Percentiles rank a stretch among this genome's conserved stretches.
Conservation (phyloP, 495 filamentous ascomycete species). For the Physcia stellaris region DNA sequence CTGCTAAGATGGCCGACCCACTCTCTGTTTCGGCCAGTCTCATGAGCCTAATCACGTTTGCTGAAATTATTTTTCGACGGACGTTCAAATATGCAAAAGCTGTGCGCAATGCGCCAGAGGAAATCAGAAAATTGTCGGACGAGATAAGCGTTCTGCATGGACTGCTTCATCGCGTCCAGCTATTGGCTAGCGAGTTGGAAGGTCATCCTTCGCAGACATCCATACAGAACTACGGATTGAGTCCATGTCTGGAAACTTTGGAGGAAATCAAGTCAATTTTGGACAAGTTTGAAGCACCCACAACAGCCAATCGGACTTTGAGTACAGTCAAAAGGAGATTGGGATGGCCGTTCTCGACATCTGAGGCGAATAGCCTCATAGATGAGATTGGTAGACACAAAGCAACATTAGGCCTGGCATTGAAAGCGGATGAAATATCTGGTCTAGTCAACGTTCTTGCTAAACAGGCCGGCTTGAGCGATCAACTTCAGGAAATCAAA, state of each 20-base stretch:
- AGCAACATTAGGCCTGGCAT: slow-evolving; percentile 17
- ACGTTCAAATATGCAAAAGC: slow-evolving; percentile 19
- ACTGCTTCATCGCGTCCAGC: slow-evolving; percentile 18
- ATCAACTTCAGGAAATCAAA: too few species aligned
- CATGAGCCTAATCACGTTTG: slow-evolving; percentile 22
- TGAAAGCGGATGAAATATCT: slow-evolving; percentile 17
- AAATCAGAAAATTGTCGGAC: slow-evolving; percentile 8
- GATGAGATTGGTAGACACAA: slow-evolving; percentile 19
- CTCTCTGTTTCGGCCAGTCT: slow-evolving; percentile 23
- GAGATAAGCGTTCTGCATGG: slow-evolving; percentile 17
- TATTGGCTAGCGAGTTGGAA: slow-evolving; percentile 16
- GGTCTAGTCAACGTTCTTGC: slow-evolving; percentile 10
- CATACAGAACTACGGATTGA: slow-evolving; percentile 12
- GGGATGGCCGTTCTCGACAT: slow-evolving; percentile 15
- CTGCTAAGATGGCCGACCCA: slow-evolving; percentile 24
- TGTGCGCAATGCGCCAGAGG: slow-evolving; percentile 18
- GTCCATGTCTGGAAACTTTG: slow-evolving; percentile 13
- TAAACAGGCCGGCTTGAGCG: slow-evolving; percentile 3
- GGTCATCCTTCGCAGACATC: slow-evolving; percentile 8
- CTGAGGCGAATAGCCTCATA: slow-evolving; percentile 17
- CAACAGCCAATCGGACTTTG: background rate
- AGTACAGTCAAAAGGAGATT: slow-evolving; percentile 7
- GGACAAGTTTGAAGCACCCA: slow-evolving; percentile 2
- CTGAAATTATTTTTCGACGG: slow-evolving; percentile 18
- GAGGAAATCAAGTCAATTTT: slow-evolving; percentile 8